Percentiles rank a stretch among this genome's conserved stretches.
phyloP scores from a whole-genome alignment of 2,329 filamentous ascomycete genomes.

The Aspergillus brunneoviolaceus region DNA sequence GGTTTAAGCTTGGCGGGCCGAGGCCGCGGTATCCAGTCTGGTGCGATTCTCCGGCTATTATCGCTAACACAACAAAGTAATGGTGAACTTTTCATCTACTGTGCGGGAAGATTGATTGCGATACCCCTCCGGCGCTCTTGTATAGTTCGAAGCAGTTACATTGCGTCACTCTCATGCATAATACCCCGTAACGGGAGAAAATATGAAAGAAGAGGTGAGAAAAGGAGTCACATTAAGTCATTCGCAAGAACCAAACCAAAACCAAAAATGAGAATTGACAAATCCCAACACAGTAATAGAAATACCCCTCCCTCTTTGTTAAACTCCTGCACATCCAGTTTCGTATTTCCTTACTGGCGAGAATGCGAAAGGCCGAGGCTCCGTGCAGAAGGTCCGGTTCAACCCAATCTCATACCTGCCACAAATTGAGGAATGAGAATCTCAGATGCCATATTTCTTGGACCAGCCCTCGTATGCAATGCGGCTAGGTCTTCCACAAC shows the following conservation, averaged over 20 bases:
- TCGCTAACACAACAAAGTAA: neutral
- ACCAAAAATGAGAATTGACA: constrained; percentile 4
- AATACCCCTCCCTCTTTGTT: constrained; percentile 26
- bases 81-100: too few species aligned
- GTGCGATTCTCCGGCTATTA: neutral
- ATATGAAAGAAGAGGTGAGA: too few species aligned
- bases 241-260: constrained; percentile 11
- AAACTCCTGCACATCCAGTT: constrained; percentile 12
- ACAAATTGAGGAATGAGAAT: neutral
- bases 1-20: constrained; percentile 11
- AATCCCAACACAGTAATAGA: constrained; percentile 21
- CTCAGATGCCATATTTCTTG: neutral
- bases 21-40: neutral
- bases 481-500: neutral
- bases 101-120: too few species aligned
- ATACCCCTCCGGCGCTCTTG: neutral
- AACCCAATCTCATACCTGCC: neutral
- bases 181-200: neutral
- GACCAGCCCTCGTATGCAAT: neutral
- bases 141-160: neutral
- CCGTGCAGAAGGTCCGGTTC: neutral
- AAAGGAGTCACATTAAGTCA: neutral
- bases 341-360: neutral
- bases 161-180: neutral
- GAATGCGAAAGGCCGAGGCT: neutral